Evolutionary conservation across 352 stramenopile genomes (phyloP).

Genomic region (Pythium aquatile): DNA sequence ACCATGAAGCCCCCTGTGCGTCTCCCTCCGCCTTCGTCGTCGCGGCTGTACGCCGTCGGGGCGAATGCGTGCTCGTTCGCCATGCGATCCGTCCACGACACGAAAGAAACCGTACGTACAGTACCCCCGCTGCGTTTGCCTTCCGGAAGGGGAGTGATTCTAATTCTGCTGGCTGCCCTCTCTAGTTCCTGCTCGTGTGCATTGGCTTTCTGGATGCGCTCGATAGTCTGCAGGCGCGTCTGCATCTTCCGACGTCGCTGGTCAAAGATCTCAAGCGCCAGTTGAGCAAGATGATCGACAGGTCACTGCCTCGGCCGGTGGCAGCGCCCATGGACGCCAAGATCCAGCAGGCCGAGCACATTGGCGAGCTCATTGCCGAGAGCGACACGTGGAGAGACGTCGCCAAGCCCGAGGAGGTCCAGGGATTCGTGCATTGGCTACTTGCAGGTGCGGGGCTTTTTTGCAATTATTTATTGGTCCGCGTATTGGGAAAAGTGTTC

Average conservation of each 20-base stretch:
- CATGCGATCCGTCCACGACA: conserved; percentile 61
- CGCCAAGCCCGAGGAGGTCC: conserved; percentile 59
- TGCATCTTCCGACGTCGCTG: conserved; percentile 62
- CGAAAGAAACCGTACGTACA: conserved; percentile 59
- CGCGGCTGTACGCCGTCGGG: conserved; percentile 33
- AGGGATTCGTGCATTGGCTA: conserved; percentile 67
- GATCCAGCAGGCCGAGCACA: conserved; percentile 23
- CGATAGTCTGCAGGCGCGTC: conserved; percentile 66
- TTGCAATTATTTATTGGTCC: not conserved
- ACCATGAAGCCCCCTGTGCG: conserved; percentile 6
- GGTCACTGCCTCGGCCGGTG: conserved; percentile 37
- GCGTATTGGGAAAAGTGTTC: not conserved
- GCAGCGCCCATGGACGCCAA: conserved; percentile 25
- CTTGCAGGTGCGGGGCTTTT: conserved; percentile 32
- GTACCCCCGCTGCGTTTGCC: not conserved
- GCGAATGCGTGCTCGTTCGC: conserved; percentile 56
- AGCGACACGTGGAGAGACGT: conserved; percentile 51
- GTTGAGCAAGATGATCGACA: conserved; percentile 61
- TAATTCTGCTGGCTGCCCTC: not conserved
- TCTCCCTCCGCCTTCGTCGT: conserved; percentile 8
- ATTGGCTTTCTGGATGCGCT: conserved; percentile 73
- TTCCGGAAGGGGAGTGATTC: not conserved
- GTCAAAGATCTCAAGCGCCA: conserved; percentile 76
- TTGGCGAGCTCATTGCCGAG: conserved; percentile 54
- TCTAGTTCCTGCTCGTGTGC: conserved; percentile 74